Base-by-base conservation (phyloP, 2,329 filamentous ascomycete species). In the Fusarium sterilihyphosum region DNA sequence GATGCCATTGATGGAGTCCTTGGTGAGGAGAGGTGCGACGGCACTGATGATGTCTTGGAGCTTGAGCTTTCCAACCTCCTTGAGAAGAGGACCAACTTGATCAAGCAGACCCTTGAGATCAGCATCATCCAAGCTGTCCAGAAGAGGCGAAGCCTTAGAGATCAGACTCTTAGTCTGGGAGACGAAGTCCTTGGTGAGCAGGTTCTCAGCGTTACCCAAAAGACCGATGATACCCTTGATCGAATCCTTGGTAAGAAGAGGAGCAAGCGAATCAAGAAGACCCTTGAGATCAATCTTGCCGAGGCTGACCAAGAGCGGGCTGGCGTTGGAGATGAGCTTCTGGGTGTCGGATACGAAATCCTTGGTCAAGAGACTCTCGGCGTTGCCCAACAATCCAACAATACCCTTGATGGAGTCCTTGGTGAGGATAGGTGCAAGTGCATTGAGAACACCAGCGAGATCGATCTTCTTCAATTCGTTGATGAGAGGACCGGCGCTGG, bases 81-180 rank as follows among this genome's bases (percentile, higher is more conserved):
- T 81, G 1, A 85, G 71, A 0, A 85, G 67, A 1, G 83, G 83
- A 10, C 77, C 77, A 4, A 84, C 52, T 6, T 82, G 79, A 17
- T 81, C 75, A 10, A 80, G 69, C 1, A 80, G 29, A 12, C 78
- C 80, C 60, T 79, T 61, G 0, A 85, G 63, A 41, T 85, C 80
- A 16, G 83, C 78, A 50, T 81, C 79, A 49, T 78, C 78, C 10
- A 85, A 69, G 5, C 77, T 80, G 10, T 77, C 73, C 2, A 85
- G 71, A 0, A 85, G 70, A 1, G 83, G 83, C 33, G 65, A 67
- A 65, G 80, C 80, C 37, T 76, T 75, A 1, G 71, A 67, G 13
- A 81, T 70, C 3, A 81, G 66, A 8, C 71, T 68, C 22, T 79
- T 77, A 0, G 79, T 73, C 13, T 75, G 65, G 2, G 73, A 68